Evolutionary conservation across 495 filamentous ascomycete genomes (phyloP).

Genomic region (Penicillium egyptiacum): DNA sequence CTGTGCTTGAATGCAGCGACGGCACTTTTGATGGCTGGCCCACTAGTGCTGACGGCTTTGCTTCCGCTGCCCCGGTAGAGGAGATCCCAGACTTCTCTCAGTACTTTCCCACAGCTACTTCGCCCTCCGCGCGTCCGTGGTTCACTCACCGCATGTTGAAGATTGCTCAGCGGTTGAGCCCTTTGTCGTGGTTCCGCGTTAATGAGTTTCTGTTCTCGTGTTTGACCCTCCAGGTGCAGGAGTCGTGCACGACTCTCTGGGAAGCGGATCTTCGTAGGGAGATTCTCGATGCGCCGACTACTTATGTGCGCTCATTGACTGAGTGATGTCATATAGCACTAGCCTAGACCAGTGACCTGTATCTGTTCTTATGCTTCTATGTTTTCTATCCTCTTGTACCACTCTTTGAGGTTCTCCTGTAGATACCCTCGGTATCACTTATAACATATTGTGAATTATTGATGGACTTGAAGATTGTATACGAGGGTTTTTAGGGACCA

Average conservation of each 20-base stretch:
- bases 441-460: neutral
- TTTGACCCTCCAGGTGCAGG: constrained; percentile 32
- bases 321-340: constrained; percentile 11
- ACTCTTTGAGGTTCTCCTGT: neutral
- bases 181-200: constrained; percentile 34
- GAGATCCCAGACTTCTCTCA: constrained; percentile 32
- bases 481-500: no score
- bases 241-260: constrained; percentile 27
- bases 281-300: constrained; percentile 39
- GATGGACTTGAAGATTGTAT: neutral
- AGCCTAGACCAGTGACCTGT: neutral
- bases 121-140: constrained; percentile 40
- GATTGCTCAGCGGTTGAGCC: constrained; percentile 39
- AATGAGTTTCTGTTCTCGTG: constrained; percentile 37
- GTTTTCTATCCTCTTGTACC: neutral
- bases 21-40: constrained; percentile 14
- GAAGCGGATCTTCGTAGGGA: constrained; percentile 36
- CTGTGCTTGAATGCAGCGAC: constrained; percentile 41
- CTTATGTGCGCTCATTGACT: constrained; percentile 36
- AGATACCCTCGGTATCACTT: neutral
- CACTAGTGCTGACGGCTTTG: neutral
- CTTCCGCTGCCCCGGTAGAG: constrained; percentile 1
- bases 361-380: neutral
- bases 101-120: constrained; percentile 28
- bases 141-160: constrained; percentile 46